phyloP scores from a whole-genome alignment of 441 rosid species.

The Aleurites moluccanus region DNA sequence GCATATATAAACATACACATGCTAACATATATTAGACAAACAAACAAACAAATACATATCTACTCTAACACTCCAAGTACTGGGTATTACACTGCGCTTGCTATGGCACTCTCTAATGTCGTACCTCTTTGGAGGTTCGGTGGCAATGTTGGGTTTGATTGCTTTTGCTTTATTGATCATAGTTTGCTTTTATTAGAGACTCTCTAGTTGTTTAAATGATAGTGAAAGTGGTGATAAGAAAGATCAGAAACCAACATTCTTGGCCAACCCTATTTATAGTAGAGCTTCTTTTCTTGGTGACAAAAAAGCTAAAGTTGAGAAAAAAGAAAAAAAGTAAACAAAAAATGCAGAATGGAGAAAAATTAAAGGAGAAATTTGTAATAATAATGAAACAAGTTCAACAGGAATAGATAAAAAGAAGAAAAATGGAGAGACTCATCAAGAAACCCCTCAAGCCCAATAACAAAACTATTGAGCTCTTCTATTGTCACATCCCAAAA shows the following conservation, averaged over 20 bases:
- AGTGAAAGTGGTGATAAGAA: slow-evolving; percentile 30
- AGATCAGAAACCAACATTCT: slow-evolving; percentile 63
- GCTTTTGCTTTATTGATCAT: slow-evolving; percentile 84
- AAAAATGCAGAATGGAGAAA: slow-evolving; percentile 38
- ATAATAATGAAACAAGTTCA: slow-evolving; percentile 1
- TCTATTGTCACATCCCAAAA: too few relatives aligned
- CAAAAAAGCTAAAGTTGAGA: slow-evolving; percentile 27
- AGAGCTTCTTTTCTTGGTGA: slow-evolving; percentile 37
- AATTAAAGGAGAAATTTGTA: slow-evolving; percentile 29
- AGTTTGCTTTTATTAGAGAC: slow-evolving; percentile 92
- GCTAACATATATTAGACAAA: too few relatives aligned
- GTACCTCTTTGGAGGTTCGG: slow-evolving; percentile 88
- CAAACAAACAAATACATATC: too few relatives aligned
- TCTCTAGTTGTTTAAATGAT: slow-evolving; percentile 58
- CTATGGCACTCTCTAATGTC: slow-evolving; percentile 97
- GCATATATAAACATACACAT: too few relatives aligned
- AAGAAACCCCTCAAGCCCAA: slow-evolving; percentile 25
- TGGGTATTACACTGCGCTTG: slow-evolving; percentile 45
- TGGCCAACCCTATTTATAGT: slow-evolving; percentile 68
- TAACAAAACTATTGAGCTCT: slow-evolving; percentile 32
- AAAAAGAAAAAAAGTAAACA: slow-evolving; percentile 15
- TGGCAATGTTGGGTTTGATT: slow-evolving; percentile 87
- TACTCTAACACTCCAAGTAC: too few relatives aligned
- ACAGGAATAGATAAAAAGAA: neutral
- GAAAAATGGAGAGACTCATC: slow-evolving; percentile 24